phyloP scores from a whole-genome alignment of 2,329 filamentous ascomycete species.

The Leptographium lundbergii region DNA sequence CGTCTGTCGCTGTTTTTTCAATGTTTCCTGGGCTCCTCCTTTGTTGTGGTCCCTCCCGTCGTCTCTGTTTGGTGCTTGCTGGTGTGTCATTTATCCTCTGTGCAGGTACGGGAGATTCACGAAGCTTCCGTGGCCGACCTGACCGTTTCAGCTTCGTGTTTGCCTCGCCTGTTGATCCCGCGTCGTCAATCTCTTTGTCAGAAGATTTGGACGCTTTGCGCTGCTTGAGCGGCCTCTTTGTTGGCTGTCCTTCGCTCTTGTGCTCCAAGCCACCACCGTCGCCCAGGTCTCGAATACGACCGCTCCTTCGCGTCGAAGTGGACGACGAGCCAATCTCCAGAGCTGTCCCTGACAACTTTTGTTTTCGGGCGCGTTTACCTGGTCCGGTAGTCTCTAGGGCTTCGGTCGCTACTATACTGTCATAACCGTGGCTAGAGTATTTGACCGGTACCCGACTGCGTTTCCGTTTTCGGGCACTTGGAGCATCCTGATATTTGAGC shows the following conservation, averaged over 20 bases:
- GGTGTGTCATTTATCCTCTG: neutral
- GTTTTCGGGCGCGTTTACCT: neutral
- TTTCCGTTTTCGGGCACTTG: neutral
- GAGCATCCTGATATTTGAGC: neutral
- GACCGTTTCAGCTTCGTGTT: neutral
- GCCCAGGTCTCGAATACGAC: conserved; percentile 10
- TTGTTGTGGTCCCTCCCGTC: no score
- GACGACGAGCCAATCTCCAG: neutral
- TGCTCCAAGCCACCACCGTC: conserved; percentile 5
- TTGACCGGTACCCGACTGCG: neutral
- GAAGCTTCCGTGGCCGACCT: neutral
- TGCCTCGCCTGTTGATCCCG: neutral
- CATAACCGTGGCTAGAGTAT: neutral
- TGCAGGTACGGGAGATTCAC: neutral
- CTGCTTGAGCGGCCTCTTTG: neutral
- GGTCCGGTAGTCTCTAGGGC: neutral
- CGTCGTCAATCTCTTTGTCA: neutral
- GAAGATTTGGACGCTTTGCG: neutral
- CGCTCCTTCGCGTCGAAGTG: conserved; percentile 5
- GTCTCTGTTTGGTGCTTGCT: neutral
- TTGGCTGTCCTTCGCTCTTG: neutral
- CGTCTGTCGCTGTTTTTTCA: neutral
- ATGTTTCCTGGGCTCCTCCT: neutral
- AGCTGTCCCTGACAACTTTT: neutral
- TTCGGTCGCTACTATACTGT: neutral